A percentile compares a stretch with the other conserved stretches of the same genome.
These are phyloP conservation scores for Beta lomatogona DNA, from an alignment of 179 eudicot species.

Conservation along the genomic window DNA sequence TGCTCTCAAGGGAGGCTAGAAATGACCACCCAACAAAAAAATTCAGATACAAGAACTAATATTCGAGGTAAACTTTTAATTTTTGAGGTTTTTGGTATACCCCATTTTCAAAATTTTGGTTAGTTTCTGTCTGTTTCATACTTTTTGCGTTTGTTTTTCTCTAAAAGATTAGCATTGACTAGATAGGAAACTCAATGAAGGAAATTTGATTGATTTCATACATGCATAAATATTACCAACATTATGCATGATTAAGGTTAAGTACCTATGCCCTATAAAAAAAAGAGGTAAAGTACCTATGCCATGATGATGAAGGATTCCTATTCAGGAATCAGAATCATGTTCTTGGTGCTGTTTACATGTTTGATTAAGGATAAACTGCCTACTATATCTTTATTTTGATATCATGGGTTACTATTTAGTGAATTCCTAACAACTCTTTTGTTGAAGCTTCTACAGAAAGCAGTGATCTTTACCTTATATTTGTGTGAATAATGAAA, in stretches of 20 bases:
- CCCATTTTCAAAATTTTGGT: background rate
- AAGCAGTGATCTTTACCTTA: background rate
- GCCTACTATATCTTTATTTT: background rate
- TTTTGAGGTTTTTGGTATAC: background rate
- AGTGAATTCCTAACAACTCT: background rate
- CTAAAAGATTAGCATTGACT: background rate
- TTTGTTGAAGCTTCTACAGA: background rate
- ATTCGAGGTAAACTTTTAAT: slow-evolving; percentile 24
- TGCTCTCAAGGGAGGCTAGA: slow-evolving; percentile 33
- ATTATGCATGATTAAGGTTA: background rate
- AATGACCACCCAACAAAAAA: slow-evolving; percentile 37
- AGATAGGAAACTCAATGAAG: background rate
- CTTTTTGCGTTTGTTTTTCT: no score
- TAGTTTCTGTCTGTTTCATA: background rate
- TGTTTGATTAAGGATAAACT: background rate
- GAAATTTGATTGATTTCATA: background rate
- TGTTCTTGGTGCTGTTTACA: background rate
- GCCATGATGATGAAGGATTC: background rate
- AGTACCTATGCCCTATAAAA: background rate
- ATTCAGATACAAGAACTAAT: slow-evolving; percentile 24
- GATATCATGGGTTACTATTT: background rate
- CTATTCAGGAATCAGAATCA: background rate
- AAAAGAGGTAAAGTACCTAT: background rate
- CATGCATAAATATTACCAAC: background rate
- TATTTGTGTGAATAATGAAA: background rate